Conservation (phyloP, 2,329 filamentous ascomycete species). For the Rhytidhysteron rufulum region DNA sequence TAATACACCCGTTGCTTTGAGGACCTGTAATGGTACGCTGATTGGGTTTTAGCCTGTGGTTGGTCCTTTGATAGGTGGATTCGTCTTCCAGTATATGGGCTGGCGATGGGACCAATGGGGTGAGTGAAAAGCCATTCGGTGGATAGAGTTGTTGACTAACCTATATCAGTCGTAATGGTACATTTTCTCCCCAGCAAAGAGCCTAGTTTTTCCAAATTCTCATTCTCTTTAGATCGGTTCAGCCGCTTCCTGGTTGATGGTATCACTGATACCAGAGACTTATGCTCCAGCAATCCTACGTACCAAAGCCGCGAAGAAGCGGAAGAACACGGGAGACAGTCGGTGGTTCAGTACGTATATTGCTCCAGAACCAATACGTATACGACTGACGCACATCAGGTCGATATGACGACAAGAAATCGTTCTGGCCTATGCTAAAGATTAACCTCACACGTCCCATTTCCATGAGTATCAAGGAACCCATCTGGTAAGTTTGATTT, state of each 20-base stretch:
- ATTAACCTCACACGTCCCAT: constrained; percentile 76
- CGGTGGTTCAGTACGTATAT: constrained; percentile 77
- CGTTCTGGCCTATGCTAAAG: constrained; percentile 65
- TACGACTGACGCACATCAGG: too few relatives aligned
- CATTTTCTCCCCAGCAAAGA: constrained; percentile 51
- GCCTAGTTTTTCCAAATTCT: too few relatives aligned
- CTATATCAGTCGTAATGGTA: too few relatives aligned
- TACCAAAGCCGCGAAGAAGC: constrained; percentile 58
- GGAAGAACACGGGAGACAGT: constrained; percentile 66
- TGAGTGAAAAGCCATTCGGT: not conserved
- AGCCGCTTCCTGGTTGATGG: constrained; percentile 57
- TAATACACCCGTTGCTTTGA: too few relatives aligned
- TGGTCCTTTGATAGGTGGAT: constrained; percentile 75
- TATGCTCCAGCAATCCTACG: constrained; percentile 70
- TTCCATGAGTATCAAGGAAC: constrained; percentile 72
- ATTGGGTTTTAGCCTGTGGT: constrained; percentile 38
- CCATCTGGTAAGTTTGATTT: constrained; percentile 64
- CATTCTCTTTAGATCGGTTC: constrained; percentile 59
- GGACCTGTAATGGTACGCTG: too few relatives aligned
- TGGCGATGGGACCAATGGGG: constrained; percentile 87
- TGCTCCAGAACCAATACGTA: too few relatives aligned
- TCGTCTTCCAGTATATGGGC: constrained; percentile 70
- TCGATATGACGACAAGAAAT: constrained; percentile 71
- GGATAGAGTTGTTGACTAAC: not conserved
- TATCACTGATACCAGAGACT: constrained; percentile 65